phyloP scores from a whole-genome alignment of 176 grass and related monocot species.

The Triticum timopheevii region DNA sequence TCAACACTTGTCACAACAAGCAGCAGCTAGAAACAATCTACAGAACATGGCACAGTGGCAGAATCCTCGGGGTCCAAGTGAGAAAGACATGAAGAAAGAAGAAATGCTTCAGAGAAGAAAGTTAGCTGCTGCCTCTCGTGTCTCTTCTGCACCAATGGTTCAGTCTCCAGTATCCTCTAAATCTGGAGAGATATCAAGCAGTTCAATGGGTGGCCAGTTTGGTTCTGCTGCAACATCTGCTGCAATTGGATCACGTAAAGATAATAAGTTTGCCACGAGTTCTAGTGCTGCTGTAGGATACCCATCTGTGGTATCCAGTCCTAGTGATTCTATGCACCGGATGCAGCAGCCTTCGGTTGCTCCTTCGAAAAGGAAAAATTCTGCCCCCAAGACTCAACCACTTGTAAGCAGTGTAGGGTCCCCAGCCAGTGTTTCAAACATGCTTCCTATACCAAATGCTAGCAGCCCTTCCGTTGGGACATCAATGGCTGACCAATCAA shows the following conservation, averaged over 20 bases:
- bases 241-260: constrained; percentile 77
- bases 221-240: constrained; percentile 63
- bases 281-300: constrained; percentile 62
- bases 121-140: constrained; percentile 51
- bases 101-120: constrained; percentile 83
- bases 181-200: constrained; percentile 94
- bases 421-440: constrained; percentile 96
- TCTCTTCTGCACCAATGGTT: constrained; percentile 63
- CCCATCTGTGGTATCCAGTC: constrained; percentile 69
- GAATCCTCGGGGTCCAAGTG: constrained; percentile 44
- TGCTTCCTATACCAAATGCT: constrained; percentile 61
- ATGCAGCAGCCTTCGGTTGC: constrained; percentile 60
- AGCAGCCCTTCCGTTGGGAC: constrained; percentile 82
- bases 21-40: constrained; percentile 48
- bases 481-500: constrained; percentile 74
- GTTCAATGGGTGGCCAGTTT: constrained; percentile 88
- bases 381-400: constrained; percentile 59
- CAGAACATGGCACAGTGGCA: constrained; percentile 56
- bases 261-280: constrained; percentile 79
- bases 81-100: constrained; percentile 82
- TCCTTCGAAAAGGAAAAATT: constrained; percentile 71
- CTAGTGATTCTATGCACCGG: constrained; percentile 78
- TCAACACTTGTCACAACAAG: constrained; percentile 56
- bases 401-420: constrained; percentile 74
- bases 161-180: constrained; percentile 95